Evolutionary conservation across 1,284 basidiomycete genomes (phyloP), one percentile per base, ranked within the genome.

Genomic region (Pyrrhoderma noxium): DNA sequence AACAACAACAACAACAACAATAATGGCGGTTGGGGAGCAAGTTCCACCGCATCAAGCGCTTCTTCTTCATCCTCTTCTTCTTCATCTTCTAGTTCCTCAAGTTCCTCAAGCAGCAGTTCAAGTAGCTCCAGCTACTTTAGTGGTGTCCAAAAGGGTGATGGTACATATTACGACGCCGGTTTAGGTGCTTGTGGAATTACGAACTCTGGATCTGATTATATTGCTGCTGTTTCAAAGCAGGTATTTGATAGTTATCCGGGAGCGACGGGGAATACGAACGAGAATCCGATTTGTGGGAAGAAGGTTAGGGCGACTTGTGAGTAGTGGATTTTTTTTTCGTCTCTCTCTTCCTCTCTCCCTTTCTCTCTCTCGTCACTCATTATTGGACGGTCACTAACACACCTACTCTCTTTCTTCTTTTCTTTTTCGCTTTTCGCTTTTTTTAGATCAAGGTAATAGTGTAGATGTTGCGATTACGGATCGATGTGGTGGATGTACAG

Each of bases 171-270:
- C 57, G 58, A 50, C 3, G 67, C 69, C 14, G 70, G 65, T 14
- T 60, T 70, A 35, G 73, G 73, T 18, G 72, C 73, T 1, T 75
- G 73, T 56, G 73, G 73, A 2, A 66, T 61, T 51, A 68, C 62
- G 18, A 72, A 71, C 55, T 69, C 61, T 9, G 62, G 61, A 52
- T 42, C 54, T 23, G 68, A 74, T 44, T 52, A 62, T 31, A 69
- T 75, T n/a, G 72, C 67, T 1, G 70, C 70, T 2, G 69, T 72
- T 11, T 69, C 71, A 1, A 47, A 49, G 4, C 52, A 57, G 1
- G 59, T 69, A n/a, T 74, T 71, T 63, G 64, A 65, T 44, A 56
- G 45, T 9, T 74, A 64, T 59, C 71, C 71, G 68, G 70, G 56
- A 46, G 68, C 40, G 43, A 53, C 4, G 25, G 38, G 7, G 2